phyloP scores from a whole-genome alignment of 2,329 filamentous ascomycete species.

The Thelonectria blattea region DNA sequence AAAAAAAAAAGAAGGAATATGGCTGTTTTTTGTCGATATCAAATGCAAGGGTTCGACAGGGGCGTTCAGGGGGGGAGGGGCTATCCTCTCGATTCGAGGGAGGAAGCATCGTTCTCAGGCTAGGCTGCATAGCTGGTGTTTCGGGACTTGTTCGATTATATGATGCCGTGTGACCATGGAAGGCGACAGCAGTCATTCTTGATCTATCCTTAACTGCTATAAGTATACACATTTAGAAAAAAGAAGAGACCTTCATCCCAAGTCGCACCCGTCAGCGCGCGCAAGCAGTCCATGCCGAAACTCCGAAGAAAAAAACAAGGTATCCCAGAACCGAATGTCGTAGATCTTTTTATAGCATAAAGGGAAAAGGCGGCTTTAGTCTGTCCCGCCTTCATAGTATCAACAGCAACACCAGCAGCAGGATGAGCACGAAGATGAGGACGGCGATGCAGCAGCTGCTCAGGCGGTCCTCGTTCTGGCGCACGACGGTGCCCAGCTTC shows the following conservation, averaged over 20 bases:
- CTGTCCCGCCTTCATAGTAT: slow-evolving; percentile 52
- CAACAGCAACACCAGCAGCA: slow-evolving; percentile 81
- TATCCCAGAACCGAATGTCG: slow-evolving; percentile 17
- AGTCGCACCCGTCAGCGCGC: slow-evolving; percentile 14
- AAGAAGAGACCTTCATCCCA: slow-evolving; percentile 20
- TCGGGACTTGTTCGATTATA: slow-evolving; percentile 35
- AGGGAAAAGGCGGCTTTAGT: not conserved
- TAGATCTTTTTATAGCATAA: slow-evolving; percentile 7
- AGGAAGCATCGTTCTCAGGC: slow-evolving; percentile 14
- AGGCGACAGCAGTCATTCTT: slow-evolving; percentile 22
- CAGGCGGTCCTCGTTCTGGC: slow-evolving; percentile 84
- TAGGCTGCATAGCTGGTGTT: slow-evolving; percentile 26
- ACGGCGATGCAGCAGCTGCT: slow-evolving; percentile 92
- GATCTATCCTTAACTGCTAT: slow-evolving; percentile 37
- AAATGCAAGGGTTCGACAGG: slow-evolving; percentile 18
- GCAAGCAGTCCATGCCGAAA: slow-evolving; percentile 25
- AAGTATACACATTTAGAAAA: slow-evolving; percentile 29
- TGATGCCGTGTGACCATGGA: slow-evolving; percentile 22
- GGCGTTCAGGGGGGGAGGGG: slow-evolving; percentile 25
- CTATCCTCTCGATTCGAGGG: slow-evolving; percentile 6
- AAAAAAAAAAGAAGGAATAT: too few relatives aligned
- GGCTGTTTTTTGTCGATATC: not conserved
- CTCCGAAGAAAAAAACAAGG: slow-evolving; percentile 23
- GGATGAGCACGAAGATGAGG: slow-evolving; percentile 85
- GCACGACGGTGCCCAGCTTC: slow-evolving; percentile 83